Conservation (phyloP, 305 asterid species). For the Stenogyne calaminthoides region DNA sequence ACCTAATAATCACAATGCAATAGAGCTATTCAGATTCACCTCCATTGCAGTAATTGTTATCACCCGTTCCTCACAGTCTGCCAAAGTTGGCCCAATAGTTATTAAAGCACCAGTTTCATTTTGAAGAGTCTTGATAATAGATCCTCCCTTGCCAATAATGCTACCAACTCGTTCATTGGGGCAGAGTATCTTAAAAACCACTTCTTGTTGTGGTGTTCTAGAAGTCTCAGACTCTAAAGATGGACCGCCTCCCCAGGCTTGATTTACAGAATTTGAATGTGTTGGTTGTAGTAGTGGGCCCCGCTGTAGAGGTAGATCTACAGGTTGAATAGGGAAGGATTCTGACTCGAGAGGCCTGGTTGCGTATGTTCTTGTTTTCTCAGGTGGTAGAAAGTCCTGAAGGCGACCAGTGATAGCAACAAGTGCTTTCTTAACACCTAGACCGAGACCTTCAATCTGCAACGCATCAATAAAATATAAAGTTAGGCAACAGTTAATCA, state of each 20-base stretch:
- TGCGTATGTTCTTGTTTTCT: conserved; percentile 36
- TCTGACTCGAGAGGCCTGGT: conserved; percentile 40
- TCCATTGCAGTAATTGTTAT: conserved; percentile 64
- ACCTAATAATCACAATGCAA: not conserved
- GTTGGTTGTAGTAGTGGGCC: conserved; percentile 41
- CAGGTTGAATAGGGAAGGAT: conserved; percentile 31
- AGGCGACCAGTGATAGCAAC: conserved; percentile 58
- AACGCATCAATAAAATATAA: conserved; percentile 16
- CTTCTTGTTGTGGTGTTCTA: conserved; percentile 44
- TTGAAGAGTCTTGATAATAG: conserved; percentile 51
- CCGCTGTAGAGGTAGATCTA: conserved; percentile 42
- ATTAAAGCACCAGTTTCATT: conserved; percentile 60
- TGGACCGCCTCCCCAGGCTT: conserved; percentile 33
- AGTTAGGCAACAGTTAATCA: not conserved
- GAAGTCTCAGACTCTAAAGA: conserved; percentile 39
- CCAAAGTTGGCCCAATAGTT: conserved; percentile 48
- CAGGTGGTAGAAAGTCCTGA: conserved; percentile 59
- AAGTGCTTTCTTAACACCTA: conserved; percentile 71
- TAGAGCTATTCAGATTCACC: conserved; percentile 40
- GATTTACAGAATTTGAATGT: conserved; percentile 40
- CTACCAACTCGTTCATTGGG: conserved; percentile 56
- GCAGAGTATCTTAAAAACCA: conserved; percentile 66
- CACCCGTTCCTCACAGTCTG: conserved; percentile 58
- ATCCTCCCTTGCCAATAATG: conserved; percentile 77
- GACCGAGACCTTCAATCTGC: conserved; percentile 68